A percentile compares a stretch with the other conserved stretches of the same genome.
phyloP scores from a whole-genome alignment of 495 filamentous ascomycete species.

The Hypoxylon trugodes region DNA sequence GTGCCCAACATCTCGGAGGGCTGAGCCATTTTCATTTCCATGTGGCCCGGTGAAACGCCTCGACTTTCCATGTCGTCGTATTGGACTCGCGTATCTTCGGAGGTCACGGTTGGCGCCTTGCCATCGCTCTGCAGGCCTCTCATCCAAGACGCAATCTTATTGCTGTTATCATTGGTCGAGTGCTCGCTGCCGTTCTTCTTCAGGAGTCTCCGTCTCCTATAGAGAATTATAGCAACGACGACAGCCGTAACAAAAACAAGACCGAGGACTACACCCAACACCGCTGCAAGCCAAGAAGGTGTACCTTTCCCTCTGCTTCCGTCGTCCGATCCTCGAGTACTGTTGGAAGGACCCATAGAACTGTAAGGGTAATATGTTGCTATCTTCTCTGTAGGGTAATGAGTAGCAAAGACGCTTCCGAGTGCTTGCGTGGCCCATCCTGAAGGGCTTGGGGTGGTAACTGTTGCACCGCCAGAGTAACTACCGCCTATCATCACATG shows the following conservation, averaged over 20 bases:
- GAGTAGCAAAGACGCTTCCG: slow-evolving; percentile 58
- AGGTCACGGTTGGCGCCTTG: slow-evolving; percentile 59
- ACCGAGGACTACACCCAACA: slow-evolving; percentile 73
- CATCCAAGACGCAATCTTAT: slow-evolving; percentile 57
- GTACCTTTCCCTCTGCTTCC: slow-evolving; percentile 51
- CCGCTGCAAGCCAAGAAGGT: slow-evolving; percentile 68
- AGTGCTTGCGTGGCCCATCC: slow-evolving; percentile 63
- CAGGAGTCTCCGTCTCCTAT: slow-evolving; percentile 56
- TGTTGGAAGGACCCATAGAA: slow-evolving; percentile 40
- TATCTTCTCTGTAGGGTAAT: slow-evolving; percentile 66
- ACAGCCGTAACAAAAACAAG: slow-evolving; percentile 65
- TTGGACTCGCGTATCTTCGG: slow-evolving; percentile 51
- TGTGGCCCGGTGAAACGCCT: slow-evolving; percentile 6
- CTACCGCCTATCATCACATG: slow-evolving; percentile 67
- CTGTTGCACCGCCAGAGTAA: slow-evolving; percentile 67
- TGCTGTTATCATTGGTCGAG: slow-evolving; percentile 52
- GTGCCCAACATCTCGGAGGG: slow-evolving; percentile 51
- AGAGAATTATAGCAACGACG: slow-evolving; percentile 62
- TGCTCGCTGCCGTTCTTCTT: slow-evolving; percentile 49
- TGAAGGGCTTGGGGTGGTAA: slow-evolving; percentile 51
- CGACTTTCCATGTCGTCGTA: slow-evolving; percentile 43
- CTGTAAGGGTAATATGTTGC: slow-evolving; percentile 68
- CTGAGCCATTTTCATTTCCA: slow-evolving; percentile 17
- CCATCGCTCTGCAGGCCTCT: slow-evolving; percentile 43
- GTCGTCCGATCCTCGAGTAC: slow-evolving; percentile 40